phyloP scores from a whole-genome alignment of 1,284 basidiomycete species.

The Somion occarium region DNA sequence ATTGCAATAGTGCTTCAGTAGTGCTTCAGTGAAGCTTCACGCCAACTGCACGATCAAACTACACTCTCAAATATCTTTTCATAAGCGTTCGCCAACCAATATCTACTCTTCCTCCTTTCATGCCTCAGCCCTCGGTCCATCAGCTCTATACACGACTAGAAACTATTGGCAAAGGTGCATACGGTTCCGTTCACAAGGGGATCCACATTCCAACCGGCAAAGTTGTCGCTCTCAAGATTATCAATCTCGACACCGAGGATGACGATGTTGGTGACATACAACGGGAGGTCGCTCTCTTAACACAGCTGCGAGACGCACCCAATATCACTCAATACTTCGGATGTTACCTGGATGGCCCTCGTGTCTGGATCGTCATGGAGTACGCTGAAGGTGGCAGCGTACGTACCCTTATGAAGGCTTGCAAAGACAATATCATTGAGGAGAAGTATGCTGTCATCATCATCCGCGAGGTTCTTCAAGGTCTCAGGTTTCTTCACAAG shows the following conservation, averaged over 20 bases:
- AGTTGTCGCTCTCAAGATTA: slow-evolving; percentile 94
- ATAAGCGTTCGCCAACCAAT: too few relatives aligned
- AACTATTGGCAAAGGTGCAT: slow-evolving; percentile 86
- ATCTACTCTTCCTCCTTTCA: too few relatives aligned
- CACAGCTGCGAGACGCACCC: slow-evolving; percentile 81
- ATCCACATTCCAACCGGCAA: slow-evolving; percentile 80
- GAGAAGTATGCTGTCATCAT: slow-evolving; percentile 90
- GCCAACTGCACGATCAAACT: too few relatives aligned
- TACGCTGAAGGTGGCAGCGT: slow-evolving; percentile 95
- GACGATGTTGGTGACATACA: slow-evolving; percentile 98
- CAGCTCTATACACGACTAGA: slow-evolving; percentile 51
- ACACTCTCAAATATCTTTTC: too few relatives aligned
- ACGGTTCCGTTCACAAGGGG: slow-evolving; percentile 96
- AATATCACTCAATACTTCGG: slow-evolving; percentile 97
- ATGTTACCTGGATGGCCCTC: slow-evolving; percentile 90
- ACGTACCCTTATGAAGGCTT: slow-evolving; percentile 82
- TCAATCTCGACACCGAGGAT: slow-evolving; percentile 95
- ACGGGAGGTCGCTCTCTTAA: slow-evolving; percentile 90
- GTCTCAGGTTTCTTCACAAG: slow-evolving; percentile 86
- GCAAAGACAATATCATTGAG: slow-evolving; percentile 78
- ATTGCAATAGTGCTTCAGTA: too few relatives aligned
- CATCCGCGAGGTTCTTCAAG: slow-evolving; percentile 84
- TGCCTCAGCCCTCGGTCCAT: slow-evolving; percentile 31
- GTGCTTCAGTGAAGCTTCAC: too few relatives aligned
- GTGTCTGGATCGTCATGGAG: slow-evolving; percentile 99